A percentile compares a stretch with the other conserved stretches of the same genome.
These are phyloP conservation scores for Leptographium procerum DNA, from an alignment of 2,329 filamentous ascomycete genomes.

Conservation along the genomic window DNA sequence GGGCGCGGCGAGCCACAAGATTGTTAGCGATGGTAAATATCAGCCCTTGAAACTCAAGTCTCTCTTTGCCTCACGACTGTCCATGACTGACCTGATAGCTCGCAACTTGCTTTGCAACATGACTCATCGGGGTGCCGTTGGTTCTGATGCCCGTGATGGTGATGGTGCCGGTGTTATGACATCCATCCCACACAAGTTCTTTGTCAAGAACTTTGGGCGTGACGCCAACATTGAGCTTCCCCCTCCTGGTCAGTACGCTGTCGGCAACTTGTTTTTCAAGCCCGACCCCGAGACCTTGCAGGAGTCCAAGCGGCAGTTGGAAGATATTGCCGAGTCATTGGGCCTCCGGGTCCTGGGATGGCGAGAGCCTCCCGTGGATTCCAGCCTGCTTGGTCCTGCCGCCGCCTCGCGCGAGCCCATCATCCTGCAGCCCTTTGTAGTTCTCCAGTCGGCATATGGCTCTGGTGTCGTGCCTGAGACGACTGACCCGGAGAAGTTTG, in stretches of 20 bases:
- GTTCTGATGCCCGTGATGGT: conserved; percentile 93
- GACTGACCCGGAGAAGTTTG: conserved; percentile 69
- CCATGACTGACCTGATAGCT: conserved; percentile 35
- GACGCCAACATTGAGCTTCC: conserved; percentile 83
- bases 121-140: conserved; percentile 97
- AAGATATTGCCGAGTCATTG: conserved; percentile 81
- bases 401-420: conserved; percentile 89
- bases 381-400: conserved; percentile 81
- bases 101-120: conserved; percentile 97
- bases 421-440: conserved; percentile 91
- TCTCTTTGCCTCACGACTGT: too few relatives aligned
- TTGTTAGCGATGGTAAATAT: conserved; percentile 85
- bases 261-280: conserved; percentile 98
- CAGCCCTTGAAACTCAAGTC: too few relatives aligned
- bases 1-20: conserved; percentile 94
- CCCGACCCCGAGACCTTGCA: conserved; percentile 82
- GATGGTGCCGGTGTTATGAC: conserved; percentile 99
- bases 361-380: conserved; percentile 92
- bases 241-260: conserved; percentile 83
- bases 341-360: conserved; percentile 88
- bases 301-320: conserved; percentile 84
- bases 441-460: conserved; percentile 76
- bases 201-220: conserved; percentile 93
- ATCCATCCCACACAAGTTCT: conserved; percentile 96
- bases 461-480: conserved; percentile 65